These are phyloP conservation scores for Aurantiochytrium sp. DNA, from an alignment of 108 stramenopile species.

Conservation along the genomic window DNA sequence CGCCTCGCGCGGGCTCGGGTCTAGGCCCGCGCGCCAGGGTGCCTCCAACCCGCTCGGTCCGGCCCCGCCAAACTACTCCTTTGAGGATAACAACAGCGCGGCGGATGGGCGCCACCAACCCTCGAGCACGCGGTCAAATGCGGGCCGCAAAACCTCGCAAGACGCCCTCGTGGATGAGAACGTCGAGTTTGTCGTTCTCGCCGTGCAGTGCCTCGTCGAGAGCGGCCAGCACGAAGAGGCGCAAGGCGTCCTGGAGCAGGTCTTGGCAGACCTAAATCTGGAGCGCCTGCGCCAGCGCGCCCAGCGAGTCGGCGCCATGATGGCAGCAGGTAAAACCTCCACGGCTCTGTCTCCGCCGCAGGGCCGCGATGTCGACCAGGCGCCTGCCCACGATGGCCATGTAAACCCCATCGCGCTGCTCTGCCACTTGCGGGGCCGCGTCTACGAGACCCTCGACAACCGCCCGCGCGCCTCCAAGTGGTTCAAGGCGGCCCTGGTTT, in stretches of 20 bases:
- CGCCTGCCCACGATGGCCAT: background rate
- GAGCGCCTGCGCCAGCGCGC: background rate
- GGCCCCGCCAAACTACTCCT: background rate
- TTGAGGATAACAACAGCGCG: background rate
- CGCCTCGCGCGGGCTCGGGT: background rate
- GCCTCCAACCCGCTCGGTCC: no score
- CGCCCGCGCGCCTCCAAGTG: background rate
- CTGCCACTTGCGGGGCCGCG: background rate
- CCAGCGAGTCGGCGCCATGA: background rate
- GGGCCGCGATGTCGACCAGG: no score
- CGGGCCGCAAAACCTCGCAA: background rate
- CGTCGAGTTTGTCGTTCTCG: conserved; percentile 3
- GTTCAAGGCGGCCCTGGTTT: conserved; percentile 5
- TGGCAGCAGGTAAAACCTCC: background rate
- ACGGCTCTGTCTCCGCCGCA: background rate
- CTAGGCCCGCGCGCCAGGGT: no score
- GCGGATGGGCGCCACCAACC: background rate
- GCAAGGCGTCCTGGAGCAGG: background rate
- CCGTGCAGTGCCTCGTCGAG: conserved; percentile 10
- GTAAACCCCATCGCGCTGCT: background rate
- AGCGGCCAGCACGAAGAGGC: background rate
- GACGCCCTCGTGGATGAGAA: background rate
- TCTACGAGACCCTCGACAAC: conserved; percentile 11
- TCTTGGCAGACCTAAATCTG: background rate
- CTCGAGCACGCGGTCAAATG: background rate